phyloP scores from a whole-genome alignment of 768 basidiomycete species.

The Lentinus brumalis region DNA sequence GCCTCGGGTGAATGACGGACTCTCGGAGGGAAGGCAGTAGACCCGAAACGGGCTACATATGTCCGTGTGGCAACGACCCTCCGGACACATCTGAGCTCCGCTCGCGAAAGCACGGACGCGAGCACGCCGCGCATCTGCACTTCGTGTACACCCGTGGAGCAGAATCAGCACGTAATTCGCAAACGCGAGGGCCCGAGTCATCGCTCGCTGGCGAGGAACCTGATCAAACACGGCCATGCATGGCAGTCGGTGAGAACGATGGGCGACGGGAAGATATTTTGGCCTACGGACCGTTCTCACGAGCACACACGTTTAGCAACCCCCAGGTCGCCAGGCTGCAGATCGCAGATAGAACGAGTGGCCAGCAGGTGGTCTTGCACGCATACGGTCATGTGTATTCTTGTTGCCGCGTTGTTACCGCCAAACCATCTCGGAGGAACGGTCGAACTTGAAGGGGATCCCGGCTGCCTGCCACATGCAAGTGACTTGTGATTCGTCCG shows the following conservation, averaged over 20 bases:
- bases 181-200: neutral
- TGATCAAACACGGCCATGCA: slow-evolving; percentile 8
- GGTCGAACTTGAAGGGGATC: neutral
- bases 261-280: slow-evolving; percentile 9
- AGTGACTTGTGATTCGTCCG: neutral
- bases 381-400: neutral
- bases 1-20: neutral
- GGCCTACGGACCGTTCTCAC: slow-evolving; percentile 8
- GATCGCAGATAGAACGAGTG: neutral
- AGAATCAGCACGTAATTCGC: slow-evolving; percentile 5
- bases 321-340: slow-evolving; percentile 12
- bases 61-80: too few relatives aligned
- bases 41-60: neutral
- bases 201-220: slow-evolving; percentile 8
- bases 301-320: slow-evolving; percentile 9
- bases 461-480: neutral
- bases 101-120: neutral
- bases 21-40: neutral
- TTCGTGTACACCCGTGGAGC: slow-evolving; percentile 6
- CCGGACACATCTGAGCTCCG: neutral
- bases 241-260: slow-evolving; percentile 19
- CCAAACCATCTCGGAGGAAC: slow-evolving; percentile 1
- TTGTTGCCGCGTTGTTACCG: neutral
- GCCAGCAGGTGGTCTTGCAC: neutral
- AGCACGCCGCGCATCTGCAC: neutral